Conservation (phyloP, 169 alveolate genomes). For the Eimeria maxima region DNA sequence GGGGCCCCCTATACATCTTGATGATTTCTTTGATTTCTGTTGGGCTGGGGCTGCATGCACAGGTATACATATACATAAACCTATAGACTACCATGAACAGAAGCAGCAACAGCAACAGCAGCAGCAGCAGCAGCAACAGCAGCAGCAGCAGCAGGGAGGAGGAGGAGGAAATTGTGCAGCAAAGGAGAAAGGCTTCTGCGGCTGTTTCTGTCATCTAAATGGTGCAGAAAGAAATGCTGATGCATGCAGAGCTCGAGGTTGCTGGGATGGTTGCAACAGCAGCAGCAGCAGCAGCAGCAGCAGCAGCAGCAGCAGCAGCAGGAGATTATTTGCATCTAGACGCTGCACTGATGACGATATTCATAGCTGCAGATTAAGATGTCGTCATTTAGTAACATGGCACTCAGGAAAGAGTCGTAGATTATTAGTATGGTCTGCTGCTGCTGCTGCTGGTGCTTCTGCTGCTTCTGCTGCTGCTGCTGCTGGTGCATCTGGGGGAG, state of each 20-base stretch:
- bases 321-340: neutral
- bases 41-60: constrained; percentile 45
- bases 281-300: constrained; percentile 37
- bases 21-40: constrained; percentile 10
- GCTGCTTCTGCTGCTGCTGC: too few relatives aligned
- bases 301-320: neutral
- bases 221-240: constrained; percentile 24
- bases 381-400: neutral
- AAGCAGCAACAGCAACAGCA: constrained; percentile 27
- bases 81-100: neutral
- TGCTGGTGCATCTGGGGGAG: neutral
- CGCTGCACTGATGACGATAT: constrained; percentile 20
- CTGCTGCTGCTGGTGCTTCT: neutral
- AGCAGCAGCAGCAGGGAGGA: too few relatives aligned
- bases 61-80: neutral
- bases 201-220: constrained; percentile 30
- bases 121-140: constrained; percentile 8
- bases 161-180: neutral
- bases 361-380: neutral
- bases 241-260: constrained; percentile 11
- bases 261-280: constrained; percentile 18
- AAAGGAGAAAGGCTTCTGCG: neutral
- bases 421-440: neutral
- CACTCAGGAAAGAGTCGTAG: neutral
- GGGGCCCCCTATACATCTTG: constrained; percentile 10